A percentile compares a stretch with the other conserved stretches of the same genome.
These are phyloP conservation scores for Aspergillus calidoustus DNA, from an alignment of 2,329 filamentous ascomycete species.

Conservation along the genomic window DNA sequence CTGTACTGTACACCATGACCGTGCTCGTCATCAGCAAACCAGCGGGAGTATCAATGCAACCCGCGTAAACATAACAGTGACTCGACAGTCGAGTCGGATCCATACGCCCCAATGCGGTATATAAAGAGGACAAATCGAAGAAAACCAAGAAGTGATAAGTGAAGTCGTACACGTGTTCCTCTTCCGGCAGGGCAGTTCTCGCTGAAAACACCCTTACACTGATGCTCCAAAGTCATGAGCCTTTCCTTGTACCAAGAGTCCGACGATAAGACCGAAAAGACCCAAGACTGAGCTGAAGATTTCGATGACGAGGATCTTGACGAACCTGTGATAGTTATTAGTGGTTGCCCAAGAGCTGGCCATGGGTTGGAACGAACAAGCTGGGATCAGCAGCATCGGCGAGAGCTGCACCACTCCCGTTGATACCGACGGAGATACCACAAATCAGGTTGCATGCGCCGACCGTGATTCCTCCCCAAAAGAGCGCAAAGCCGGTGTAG, in stretches of 20 bases:
- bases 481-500: conserved; percentile 93
- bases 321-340: conserved; percentile 67
- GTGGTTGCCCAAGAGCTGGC: not conserved
- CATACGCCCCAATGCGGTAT: conserved; percentile 47
- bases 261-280: conserved; percentile 94
- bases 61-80: conserved; percentile 29
- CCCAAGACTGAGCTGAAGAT: conserved; percentile 98
- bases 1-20: conserved; percentile 29
- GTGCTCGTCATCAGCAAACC: conserved; percentile 25
- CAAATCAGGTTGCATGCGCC: conserved; percentile 96
- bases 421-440: conserved; percentile 95
- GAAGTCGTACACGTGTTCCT: conserved; percentile 30
- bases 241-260: conserved; percentile 84
- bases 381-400: conserved; percentile 92
- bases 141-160: conserved; percentile 25
- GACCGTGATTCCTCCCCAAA: conserved; percentile 94
- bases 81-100: conserved; percentile 38
- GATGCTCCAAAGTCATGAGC: conserved; percentile 68
- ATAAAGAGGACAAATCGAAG: conserved; percentile 35
- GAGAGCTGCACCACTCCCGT: conserved; percentile 92
- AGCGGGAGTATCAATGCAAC: conserved; percentile 34
- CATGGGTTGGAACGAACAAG: conserved; percentile 64
- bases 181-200: conserved; percentile 24
- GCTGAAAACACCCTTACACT: conserved; percentile 25
- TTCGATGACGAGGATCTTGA: conserved; percentile 98